A percentile compares a stretch with the other conserved stretches of the same genome.
Conservation (phyloP, 257 asterid species). For the Solanum tarapatanum region DNA sequence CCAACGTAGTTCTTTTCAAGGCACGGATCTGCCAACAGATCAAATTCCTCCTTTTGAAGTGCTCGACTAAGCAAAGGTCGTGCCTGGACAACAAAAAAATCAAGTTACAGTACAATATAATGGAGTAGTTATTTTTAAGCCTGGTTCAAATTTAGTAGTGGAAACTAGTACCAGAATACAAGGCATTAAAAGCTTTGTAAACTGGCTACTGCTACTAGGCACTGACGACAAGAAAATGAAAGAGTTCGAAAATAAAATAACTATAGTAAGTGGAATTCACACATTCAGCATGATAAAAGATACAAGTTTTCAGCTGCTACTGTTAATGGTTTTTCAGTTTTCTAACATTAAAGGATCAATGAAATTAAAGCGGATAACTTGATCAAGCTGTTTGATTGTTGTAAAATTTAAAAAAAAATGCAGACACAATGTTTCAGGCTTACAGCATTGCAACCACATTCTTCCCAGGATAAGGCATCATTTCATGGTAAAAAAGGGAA, state of each 20-base stretch:
- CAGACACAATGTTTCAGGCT: background rate
- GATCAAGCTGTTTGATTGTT: background rate
- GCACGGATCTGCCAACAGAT: slow-evolving; percentile 59
- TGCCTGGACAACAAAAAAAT: slow-evolving; percentile 41
- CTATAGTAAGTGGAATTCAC: background rate
- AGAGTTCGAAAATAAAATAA: background rate
- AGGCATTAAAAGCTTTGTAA: background rate
- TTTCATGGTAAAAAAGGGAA: background rate
- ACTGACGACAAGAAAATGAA: background rate
- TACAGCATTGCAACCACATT: background rate
- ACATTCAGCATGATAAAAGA: background rate
- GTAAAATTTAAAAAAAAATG: background rate
- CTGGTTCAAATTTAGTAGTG: background rate
- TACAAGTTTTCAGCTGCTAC: background rate
- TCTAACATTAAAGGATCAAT: background rate
- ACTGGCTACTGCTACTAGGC: background rate
- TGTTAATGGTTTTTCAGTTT: background rate
- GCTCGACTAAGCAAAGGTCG: slow-evolving; percentile 77
- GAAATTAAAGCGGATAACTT: background rate
- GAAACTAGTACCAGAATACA: background rate
- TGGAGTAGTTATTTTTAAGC: background rate
- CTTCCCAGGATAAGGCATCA: background rate
- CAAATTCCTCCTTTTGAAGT: slow-evolving; percentile 46
- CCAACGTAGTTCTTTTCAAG: slow-evolving; percentile 46
- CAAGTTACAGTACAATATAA: background rate